Base-by-base conservation (phyloP, 305 asterid genomes). In the Solanum hybrid region DNA sequence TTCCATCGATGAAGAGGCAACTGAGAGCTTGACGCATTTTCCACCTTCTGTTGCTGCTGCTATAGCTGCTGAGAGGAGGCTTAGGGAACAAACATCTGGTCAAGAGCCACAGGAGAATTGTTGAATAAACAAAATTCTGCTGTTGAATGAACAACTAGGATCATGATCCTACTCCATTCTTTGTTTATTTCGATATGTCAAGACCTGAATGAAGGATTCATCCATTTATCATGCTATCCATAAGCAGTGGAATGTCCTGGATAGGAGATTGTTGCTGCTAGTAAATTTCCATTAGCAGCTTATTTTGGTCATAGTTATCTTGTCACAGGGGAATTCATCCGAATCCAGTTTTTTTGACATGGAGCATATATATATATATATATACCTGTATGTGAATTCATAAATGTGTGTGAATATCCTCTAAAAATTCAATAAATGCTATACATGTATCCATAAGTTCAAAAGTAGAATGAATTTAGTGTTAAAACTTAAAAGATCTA, bases 41-140 rank as follows among this genome's bases (percentile, higher is more conserved):
- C 98, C 99, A 26, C 94, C 99, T 90, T 93, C 98, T 27, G 94
- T 91, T 15, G 98, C 99, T 86, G 99, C 99, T 89, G 98, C 96
- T 17, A 86, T 95, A 66, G 99, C 99, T 76, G 99, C 99, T 86
- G 98, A 97, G 93, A 93, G 93, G 94, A 94, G 99, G 93, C 91
- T 94, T 89, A 92, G 87, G 91, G 95, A 93, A 38, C 60, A 88
- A 34, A 75, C 90, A 66, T 87, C 87, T 29, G 91, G 88, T 76
- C 81, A 87, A 87, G 89, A 38, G 22, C 84, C 87, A 51, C 75
- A 22, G 22, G 87, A 84, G 29, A 51, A 51, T 7, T 31, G 42
- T 29, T 82, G 82, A 42, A 42, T 45, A 12, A 40, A 42, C 87
- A 82, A 42, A 27, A 15, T 42, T 81, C 15, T 42, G 38, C 87